Evolutionary conservation across 1,139 yeast species (phyloP).

Genomic region (Yamadazyma sp.): DNA sequence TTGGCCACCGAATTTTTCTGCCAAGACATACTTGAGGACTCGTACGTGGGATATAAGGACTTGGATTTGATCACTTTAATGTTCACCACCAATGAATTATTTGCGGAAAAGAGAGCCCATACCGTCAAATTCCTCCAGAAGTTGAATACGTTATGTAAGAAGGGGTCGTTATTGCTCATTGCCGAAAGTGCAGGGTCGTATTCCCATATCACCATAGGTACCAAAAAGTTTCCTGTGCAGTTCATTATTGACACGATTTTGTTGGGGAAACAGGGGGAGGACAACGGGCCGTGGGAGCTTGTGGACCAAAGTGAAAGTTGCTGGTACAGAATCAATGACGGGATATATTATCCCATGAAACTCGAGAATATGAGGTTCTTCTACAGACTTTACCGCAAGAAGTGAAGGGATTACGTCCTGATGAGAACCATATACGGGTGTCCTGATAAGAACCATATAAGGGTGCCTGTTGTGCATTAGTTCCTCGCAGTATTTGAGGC

Average conservation of each 20-base stretch:
- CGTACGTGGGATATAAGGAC: constrained; percentile 16
- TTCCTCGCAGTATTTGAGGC: too few species aligned
- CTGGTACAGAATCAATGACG: constrained; percentile 69
- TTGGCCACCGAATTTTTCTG: constrained; percentile 48
- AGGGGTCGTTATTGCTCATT: constrained; percentile 62
- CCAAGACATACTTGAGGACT: constrained; percentile 44
- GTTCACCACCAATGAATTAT: constrained; percentile 85
- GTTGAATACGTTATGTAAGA: constrained; percentile 44
- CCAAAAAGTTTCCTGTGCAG: constrained; percentile 78
- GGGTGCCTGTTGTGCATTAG: too few species aligned
- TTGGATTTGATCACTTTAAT: constrained; percentile 61
- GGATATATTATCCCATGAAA: constrained; percentile 62
- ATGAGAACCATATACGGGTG: too few species aligned
- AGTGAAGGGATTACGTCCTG: constrained; percentile 13
- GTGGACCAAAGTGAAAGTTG: constrained; percentile 68
- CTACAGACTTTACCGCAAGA: constrained; percentile 67
- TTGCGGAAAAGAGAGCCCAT: constrained; percentile 62
- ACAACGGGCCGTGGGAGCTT: constrained; percentile 63
- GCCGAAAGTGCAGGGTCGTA: constrained; percentile 91
- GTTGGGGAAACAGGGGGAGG: constrained; percentile 52
- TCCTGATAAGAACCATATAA: too few species aligned
- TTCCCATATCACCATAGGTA: constrained; percentile 75
- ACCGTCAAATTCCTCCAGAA: constrained; percentile 61
- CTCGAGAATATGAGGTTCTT: constrained; percentile 87
- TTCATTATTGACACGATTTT: constrained; percentile 73